Evolutionary conservation across 1,139 yeast genomes (phyloP), one percentile per base, ranked within the genome.

Genomic region (Blastobotrys arbuscula): DNA sequence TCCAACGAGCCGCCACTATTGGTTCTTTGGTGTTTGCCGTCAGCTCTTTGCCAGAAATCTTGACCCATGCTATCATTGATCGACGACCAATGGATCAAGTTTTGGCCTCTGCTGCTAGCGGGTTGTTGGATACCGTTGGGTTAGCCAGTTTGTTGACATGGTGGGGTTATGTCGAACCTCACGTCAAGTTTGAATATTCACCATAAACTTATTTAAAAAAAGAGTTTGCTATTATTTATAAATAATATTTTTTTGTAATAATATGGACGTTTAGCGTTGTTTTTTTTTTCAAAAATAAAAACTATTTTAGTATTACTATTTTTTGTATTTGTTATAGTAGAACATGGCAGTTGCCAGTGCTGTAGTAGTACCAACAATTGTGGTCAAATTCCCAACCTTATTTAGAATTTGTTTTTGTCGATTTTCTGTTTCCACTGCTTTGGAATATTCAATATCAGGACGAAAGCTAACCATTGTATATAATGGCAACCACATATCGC

Each of bases 401-500:
- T 44, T 44, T 33, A 48, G 34, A 20, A 44, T 44, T 7, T 21
- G n/a, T 26, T 38, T 46, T 59, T 70, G 53, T 70, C 74, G 61
- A 78, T 88, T 51, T 73, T 73, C 54, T 64, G 66, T 74, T n/a
- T 65, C 67, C 20, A 86, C 74, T 0, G 96, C 96, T 48, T 73
- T 72, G 1, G 89, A 76, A 62, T 90, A 90, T 3, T 84, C 71
- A 34, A 89, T 84, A 60, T 89, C 96, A 12, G 84, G 81, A 55
- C 96, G 73, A 68, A 90, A 90, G 0, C 95, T 84, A 2, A 90
- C 85, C 97, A 90, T 89, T 9, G 96, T 82, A 65, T 90, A 90
- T 60, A 90, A 69, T 1, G 97, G 96, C 37, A 87, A 70, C 96
- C 96, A 88, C 39, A 66, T 68, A 53, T 81, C 79, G 8, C 42